A percentile compares a stretch with the other conserved stretches of the same genome.
Conservation (phyloP, 768 basidiomycete genomes). For the Tylopilus sp. region DNA sequence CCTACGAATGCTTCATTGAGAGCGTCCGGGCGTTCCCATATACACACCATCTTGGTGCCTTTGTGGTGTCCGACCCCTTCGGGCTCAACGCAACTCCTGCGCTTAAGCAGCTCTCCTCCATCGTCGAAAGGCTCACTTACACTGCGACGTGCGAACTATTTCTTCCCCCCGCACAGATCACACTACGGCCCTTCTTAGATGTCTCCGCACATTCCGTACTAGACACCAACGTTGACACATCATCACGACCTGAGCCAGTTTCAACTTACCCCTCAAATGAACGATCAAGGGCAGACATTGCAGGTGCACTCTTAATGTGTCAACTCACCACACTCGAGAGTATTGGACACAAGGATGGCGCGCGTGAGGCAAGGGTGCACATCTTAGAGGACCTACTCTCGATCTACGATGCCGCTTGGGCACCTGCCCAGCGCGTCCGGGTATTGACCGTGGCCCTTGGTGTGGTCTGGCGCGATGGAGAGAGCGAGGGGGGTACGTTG, state of each 20-base stretch:
- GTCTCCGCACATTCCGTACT: background rate
- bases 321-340: slow-evolving; percentile 57
- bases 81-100: slow-evolving; percentile 33
- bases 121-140: slow-evolving; percentile 67
- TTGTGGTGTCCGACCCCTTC: slow-evolving; percentile 33
- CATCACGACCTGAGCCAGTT: background rate
- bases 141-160: slow-evolving; percentile 67
- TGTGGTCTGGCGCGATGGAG: slow-evolving; percentile 31
- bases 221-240: background rate
- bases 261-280: slow-evolving; percentile 16
- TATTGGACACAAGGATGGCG: slow-evolving; percentile 56
- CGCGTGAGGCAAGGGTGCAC: slow-evolving; percentile 35
- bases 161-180: slow-evolving; percentile 46
- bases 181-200: slow-evolving; percentile 32
- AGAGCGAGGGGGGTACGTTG: slow-evolving; percentile 21
- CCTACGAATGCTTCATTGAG: slow-evolving; percentile 53
- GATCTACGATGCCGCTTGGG: slow-evolving; percentile 44
- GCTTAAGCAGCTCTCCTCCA: slow-evolving; percentile 52
- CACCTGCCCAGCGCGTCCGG: slow-evolving; percentile 59
- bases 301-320: slow-evolving; percentile 57
- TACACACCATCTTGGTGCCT: slow-evolving; percentile 15
- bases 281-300: slow-evolving; percentile 25
- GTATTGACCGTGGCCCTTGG: slow-evolving; percentile 55
- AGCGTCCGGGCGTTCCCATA: slow-evolving; percentile 57
- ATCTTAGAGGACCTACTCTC: slow-evolving; percentile 49